These are phyloP conservation scores for Thalassiosira hispida DNA, from an alignment of 352 stramenopile genomes.

Conservation along the genomic window DNA sequence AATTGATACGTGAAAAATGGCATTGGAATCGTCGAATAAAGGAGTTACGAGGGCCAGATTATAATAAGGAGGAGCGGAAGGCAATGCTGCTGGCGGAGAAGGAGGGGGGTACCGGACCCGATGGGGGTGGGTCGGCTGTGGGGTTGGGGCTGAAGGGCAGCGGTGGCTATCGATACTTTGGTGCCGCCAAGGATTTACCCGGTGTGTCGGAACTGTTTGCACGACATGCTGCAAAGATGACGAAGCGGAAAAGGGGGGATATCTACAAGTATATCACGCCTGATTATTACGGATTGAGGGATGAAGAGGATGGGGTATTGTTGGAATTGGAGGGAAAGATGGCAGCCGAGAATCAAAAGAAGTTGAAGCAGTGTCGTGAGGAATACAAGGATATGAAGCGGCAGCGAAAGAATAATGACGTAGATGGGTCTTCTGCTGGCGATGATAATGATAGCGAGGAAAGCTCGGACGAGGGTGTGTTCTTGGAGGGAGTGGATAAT, in stretches of 20 bases:
- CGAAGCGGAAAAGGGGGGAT: slow-evolving; percentile 83
- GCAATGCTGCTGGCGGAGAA: slow-evolving; percentile 60
- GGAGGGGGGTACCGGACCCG: slow-evolving; percentile 24
- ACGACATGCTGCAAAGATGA: slow-evolving; percentile 79
- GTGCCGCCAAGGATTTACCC: slow-evolving; percentile 94
- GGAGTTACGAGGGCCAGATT: slow-evolving; percentile 90
- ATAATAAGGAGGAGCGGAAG: slow-evolving; percentile 88
- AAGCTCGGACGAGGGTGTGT: slow-evolving; percentile 32
- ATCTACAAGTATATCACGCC: slow-evolving; percentile 91
- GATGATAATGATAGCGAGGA: slow-evolving; percentile 44
- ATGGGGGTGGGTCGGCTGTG: slow-evolving; percentile 75
- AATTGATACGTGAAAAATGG: slow-evolving; percentile 93
- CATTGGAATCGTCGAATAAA: slow-evolving; percentile 84
- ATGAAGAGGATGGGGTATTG: slow-evolving; percentile 82
- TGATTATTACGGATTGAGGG: slow-evolving; percentile 71
- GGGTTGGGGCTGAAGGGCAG: slow-evolving; percentile 83
- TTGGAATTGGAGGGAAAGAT: slow-evolving; percentile 79
- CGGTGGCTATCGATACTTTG: slow-evolving; percentile 96
- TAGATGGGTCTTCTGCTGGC: slow-evolving; percentile 10
- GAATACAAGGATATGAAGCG: slow-evolving; percentile 40
- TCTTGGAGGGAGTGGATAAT: slow-evolving; percentile 14
- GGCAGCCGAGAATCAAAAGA: slow-evolving; percentile 10
- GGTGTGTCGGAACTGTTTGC: slow-evolving; percentile 95
- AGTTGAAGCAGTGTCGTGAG: slow-evolving; percentile 21
- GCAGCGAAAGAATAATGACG: slow-evolving; percentile 22